Evolutionary conservation across 139 green algal species (phyloP), one percentile per base, ranked within the genome.

Genomic region (Haematococcus lacustris): DNA sequence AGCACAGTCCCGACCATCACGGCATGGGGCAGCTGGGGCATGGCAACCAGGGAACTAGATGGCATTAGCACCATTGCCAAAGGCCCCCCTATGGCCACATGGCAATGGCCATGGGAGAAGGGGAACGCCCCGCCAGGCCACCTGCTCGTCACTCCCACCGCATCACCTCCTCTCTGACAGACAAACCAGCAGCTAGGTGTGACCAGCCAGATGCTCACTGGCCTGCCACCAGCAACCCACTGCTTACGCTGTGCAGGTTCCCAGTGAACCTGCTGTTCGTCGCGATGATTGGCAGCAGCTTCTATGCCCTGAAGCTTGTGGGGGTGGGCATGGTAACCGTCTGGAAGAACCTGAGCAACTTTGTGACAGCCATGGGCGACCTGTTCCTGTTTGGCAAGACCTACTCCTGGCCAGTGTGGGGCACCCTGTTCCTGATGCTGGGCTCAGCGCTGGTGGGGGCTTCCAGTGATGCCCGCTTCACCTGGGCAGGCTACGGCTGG

Each of bases 261-360:
- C 76, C 76, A 1, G 79, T 81, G 17, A 84, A 84, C 71, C 68
- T 84, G 37, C 76, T 84, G n/a, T 84, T 84, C 38, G 79, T 84
- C 51, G 70, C 71, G 23, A 98, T 98, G 93, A 91, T 97, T 5
- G 86, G 85, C 32, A 89, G 79, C 25, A 82, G 70, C 78, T 97
- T 97, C 72, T 93, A 87, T 64, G 82, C 92, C 1, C 81, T 97
- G 5, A 76, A 87, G 69, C 70, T 66, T 3, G 80, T 85, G 38
- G 79, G 79, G 28, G 79, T 85, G n/a, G 83, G 85, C 39, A 87
- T 83, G 83, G 85, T 91, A 0, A 92, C 92, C 0, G 89, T 96
- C 26, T 85, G 96, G 41, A 97, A 97, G 73, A 96, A 97, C 78
- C 78, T 94, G 21, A 93, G 87, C 71, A 97, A 97, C 79, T 73